phyloP scores from a whole-genome alignment of 2,329 filamentous ascomycete genomes.

The Pestalotiopsis sp. region DNA sequence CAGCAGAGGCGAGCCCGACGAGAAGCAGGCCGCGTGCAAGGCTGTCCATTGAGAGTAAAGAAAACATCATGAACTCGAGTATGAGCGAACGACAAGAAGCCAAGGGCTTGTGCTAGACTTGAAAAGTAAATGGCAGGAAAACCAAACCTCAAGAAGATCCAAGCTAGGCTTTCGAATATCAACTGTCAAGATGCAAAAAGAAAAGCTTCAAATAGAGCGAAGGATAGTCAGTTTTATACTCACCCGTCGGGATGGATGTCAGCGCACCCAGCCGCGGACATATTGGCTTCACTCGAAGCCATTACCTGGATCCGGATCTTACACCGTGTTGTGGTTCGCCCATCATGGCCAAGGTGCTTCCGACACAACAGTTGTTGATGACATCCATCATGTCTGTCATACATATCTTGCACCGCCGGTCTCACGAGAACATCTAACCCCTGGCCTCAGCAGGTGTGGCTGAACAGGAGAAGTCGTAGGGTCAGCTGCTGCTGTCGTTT shows the following conservation, averaged over 20 bases:
- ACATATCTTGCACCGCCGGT: neutral
- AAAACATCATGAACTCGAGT: conserved; percentile 3
- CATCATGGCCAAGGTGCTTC: neutral
- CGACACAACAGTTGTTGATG: neutral
- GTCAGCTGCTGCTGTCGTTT: neutral
- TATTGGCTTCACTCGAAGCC: conserved; percentile 5
- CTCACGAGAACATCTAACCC: neutral
- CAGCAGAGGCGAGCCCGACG: conserved; percentile 6
- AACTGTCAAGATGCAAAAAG: neutral
- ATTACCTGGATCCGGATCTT: neutral
- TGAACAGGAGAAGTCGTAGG: neutral
- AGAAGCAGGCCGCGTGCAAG: conserved; percentile 10
- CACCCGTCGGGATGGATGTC: neutral
- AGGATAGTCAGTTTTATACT: neutral
- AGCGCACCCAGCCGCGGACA: too few relatives aligned
- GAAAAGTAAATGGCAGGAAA: neutral
- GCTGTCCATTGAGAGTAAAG: conserved; percentile 7
- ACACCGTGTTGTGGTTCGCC: neutral
- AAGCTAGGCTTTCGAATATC: neutral
- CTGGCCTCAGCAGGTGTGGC: neutral
- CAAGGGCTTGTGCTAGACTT: neutral
- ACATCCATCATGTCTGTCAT: neutral
- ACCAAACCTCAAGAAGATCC: neutral
- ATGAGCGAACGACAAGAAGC: neutral
- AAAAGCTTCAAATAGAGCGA: neutral